Evolutionary conservation across 768 basidiomycete genomes (phyloP), one percentile per base, ranked within the genome.

Genomic region (Pulveroboletus frians): DNA sequence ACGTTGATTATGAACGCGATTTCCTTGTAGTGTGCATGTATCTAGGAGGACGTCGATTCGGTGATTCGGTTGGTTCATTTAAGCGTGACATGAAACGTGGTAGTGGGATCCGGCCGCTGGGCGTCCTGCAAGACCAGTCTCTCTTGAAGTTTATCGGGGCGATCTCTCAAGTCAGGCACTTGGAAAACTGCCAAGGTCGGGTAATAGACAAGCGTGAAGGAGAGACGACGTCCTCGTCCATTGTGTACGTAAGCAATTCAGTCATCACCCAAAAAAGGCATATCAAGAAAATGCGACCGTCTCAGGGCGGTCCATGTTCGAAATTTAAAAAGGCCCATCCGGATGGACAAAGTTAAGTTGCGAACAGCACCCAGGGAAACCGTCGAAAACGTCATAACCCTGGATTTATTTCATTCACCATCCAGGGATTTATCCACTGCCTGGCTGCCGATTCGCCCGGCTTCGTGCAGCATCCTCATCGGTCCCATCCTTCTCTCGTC

Each of bases 91-190:
- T 46, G 39, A 41, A 52, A 46, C 51, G 43, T 36, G 43, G 46
- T 42, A 46, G 47, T 50, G 44, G 13, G 48, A 27, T 47, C 41
- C 42, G 42, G 42, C 47, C 3, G n/a, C 37, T 35, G 43, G 43
- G 44, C 29, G 26, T 39, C n/a, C 15, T 46, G 43, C 41, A 20
- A 50, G 29, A 47, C 43, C 47, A 35, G 23, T 46, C n/a, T 39
- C 45, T 50, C 42, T 41, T 52, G 43, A 63, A 59, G 63, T 47
- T 51, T 59, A 62, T 63, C 61, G 61, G 58, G 23, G 50, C 55
- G 63, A 65, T 61, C 63, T 56, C 47, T 34, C 52, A 63, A 17
- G 40, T 59, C 60, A 62, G 57, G 63, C 57, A 55, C 58, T 50
- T 26, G 8, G 18, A 45, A 30, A 21, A 23, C 7, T 23, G 47